phyloP scores from a whole-genome alignment of 225 moss, liverwort and hornwort genomes.

The Pseudisothecium myosuroides region DNA sequence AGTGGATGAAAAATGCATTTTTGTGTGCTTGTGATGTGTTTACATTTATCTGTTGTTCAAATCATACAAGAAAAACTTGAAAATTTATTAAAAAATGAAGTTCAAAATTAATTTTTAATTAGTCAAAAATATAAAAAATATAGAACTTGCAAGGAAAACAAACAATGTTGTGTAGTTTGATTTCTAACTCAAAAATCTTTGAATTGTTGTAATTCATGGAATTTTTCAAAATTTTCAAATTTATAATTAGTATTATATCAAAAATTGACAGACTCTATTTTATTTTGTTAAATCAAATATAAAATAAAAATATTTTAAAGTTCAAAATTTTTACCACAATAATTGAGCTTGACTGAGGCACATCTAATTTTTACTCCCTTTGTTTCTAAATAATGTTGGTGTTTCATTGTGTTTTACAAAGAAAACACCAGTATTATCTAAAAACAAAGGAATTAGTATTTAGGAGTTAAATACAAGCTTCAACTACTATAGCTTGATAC shows the following conservation, averaged over 20 bases:
- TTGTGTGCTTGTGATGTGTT: fast-evolving
- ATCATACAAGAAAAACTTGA: background rate
- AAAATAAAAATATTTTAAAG: no score
- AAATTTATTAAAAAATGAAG: background rate
- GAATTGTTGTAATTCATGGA: background rate
- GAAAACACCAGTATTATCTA: fast-evolving
- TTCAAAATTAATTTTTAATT: background rate
- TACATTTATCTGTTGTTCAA: fast-evolving
- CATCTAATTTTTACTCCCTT: background rate
- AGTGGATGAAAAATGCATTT: background rate
- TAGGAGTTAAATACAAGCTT: background rate
- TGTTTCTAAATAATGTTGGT: background rate
- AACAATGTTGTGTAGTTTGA: background rate
- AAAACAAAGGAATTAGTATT: background rate
- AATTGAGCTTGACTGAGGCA: background rate
- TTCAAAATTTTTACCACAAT: fast-evolving
- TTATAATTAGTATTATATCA: background rate
- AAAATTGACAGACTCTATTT: background rate
- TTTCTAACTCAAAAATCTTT: background rate
- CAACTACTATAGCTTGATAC: background rate
- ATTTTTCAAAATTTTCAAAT: background rate
- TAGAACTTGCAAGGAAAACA: background rate
- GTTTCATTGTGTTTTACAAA: no score
- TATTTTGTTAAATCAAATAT: background rate
- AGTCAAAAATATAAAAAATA: background rate